Evolutionary conservation across 75 land plant genomes (phyloP).

Genomic region (Cunninghamia lanceolata): DNA sequence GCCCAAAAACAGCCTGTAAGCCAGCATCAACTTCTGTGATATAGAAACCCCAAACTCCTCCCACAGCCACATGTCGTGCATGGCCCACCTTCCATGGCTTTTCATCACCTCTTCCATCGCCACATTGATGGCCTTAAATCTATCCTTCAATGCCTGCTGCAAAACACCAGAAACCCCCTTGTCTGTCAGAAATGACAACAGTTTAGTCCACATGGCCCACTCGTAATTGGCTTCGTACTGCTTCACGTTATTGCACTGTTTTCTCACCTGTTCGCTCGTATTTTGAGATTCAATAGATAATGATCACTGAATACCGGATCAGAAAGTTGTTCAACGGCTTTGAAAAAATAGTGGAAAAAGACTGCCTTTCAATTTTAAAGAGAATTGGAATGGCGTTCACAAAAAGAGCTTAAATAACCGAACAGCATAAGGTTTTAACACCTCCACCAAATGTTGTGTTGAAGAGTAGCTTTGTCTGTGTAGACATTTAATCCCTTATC

Average conservation of each 20-base stretch:
- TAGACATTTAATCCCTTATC: too few relatives aligned
- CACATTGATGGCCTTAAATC: slow-evolving; percentile 28
- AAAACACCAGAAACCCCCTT: slow-evolving; percentile 8
- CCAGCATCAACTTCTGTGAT: slow-evolving; percentile 22
- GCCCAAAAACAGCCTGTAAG: slow-evolving; percentile 22
- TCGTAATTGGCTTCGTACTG: slow-evolving; percentile 19
- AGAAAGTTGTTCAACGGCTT: too few relatives aligned
- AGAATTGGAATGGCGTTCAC: too few relatives aligned
- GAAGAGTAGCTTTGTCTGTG: too few relatives aligned
- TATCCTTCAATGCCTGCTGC: slow-evolving; percentile 17
- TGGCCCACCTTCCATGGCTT: slow-evolving; percentile 31
- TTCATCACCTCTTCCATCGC: slow-evolving; percentile 35
- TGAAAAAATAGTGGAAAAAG: too few relatives aligned
- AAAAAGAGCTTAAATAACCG: too few relatives aligned
- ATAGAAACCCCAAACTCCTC: slow-evolving; percentile 41
- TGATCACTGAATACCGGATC: too few relatives aligned
- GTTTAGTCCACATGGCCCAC: slow-evolving; percentile 26
- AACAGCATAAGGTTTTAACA: too few relatives aligned
- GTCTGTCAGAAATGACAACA: slow-evolving; percentile 16
- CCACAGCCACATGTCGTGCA: slow-evolving; percentile 30
- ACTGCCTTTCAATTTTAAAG: too few relatives aligned
- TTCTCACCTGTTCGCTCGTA: slow-evolving; percentile 19
- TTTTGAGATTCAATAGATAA: too few relatives aligned
- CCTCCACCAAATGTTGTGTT: too few relatives aligned
- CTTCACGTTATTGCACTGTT: slow-evolving; percentile 14